Evolutionary conservation across 306 rosid species (phyloP).

Genomic region (Corylus americana): DNA sequence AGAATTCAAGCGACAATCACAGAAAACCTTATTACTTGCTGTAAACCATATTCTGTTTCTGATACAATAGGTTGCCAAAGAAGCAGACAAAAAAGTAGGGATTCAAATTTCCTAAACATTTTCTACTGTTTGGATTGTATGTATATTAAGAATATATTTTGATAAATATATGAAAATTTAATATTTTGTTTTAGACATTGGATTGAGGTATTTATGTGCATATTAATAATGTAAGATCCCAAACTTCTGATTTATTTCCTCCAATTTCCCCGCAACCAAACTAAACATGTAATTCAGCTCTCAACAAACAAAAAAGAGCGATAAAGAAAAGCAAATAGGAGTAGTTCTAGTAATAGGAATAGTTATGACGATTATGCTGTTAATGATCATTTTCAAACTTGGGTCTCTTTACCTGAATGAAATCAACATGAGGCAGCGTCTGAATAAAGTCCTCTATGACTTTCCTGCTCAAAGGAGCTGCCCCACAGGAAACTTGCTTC

Average conservation of each 20-base stretch:
- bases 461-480: constrained; percentile 58
- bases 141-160: too few relatives aligned
- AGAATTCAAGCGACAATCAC: not conserved
- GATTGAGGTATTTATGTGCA: not conserved
- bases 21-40: not conserved
- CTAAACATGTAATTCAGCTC: not conserved
- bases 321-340: not conserved
- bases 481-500: constrained; percentile 73
- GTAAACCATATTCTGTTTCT: not conserved
- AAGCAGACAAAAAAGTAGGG: not conserved
- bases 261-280: not conserved
- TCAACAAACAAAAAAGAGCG: not conserved
- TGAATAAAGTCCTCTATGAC: constrained; percentile 48
- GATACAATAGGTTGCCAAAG: not conserved
- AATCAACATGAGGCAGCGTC: constrained; percentile 61
- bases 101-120: not conserved
- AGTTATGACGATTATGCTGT: not conserved
- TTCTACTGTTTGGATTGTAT: constrained; percentile 19
- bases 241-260: not conserved
- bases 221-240: not conserved
- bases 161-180: not conserved
- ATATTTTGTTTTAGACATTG: not conserved
- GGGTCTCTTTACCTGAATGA: constrained; percentile 62
- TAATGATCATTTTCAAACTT: not conserved
- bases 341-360: not conserved